Evolutionary conservation across 73 alveolate genomes (phyloP).

Genomic region (Diophrys appendiculata): DNA sequence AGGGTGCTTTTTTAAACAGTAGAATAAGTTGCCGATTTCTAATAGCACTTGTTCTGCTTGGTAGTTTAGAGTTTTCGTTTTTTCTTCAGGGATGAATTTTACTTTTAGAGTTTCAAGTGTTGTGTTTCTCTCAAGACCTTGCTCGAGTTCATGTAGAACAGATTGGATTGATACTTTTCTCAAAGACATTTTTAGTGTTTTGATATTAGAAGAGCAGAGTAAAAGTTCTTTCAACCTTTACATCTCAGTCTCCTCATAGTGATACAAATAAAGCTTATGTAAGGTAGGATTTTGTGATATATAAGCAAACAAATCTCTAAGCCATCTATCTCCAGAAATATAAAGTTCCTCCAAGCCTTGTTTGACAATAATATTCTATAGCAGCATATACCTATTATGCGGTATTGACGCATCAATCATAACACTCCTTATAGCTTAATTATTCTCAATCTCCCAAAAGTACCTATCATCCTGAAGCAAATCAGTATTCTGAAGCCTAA

Average conservation of each 20-base stretch:
- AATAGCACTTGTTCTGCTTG: not conserved
- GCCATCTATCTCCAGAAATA: not conserved
- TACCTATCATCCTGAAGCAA: too few relatives aligned
- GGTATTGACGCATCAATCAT: not conserved
- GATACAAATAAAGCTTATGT: not conserved
- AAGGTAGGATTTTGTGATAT: not conserved
- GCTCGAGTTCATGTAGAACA: not conserved
- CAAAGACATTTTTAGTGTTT: not conserved
- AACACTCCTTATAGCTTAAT: not conserved
- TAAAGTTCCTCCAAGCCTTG: not conserved
- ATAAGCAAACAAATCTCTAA: not conserved
- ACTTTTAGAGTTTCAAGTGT: not conserved
- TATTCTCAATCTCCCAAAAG: too few relatives aligned
- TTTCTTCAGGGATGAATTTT: not conserved
- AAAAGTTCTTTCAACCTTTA: not conserved
- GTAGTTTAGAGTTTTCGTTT: not conserved
- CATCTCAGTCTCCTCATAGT: not conserved
- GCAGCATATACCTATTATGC: not conserved
- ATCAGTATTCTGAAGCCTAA: too few relatives aligned
- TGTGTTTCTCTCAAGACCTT: not conserved
- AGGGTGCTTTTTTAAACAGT: not conserved
- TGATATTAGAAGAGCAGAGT: too few relatives aligned
- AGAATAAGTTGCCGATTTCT: not conserved
- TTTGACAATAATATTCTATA: too few relatives aligned
- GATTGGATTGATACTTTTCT: not conserved